Evolutionary conservation across 2,329 filamentous ascomycete species (phyloP), one percentile per base, ranked within the genome.

Genomic region (Macrophomina tecta): DNA sequence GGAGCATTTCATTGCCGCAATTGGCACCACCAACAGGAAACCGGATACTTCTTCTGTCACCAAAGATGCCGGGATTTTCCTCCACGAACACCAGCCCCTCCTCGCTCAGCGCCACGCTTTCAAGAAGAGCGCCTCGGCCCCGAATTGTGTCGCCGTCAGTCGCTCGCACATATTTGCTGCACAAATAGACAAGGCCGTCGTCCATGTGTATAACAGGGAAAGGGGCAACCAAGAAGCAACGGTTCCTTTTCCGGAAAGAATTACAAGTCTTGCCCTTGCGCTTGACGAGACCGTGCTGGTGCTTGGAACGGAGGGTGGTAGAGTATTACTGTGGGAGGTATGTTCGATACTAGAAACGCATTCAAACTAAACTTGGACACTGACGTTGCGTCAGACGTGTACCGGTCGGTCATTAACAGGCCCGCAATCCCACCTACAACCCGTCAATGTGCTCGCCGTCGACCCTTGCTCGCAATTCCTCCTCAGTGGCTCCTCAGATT

Each of bases 281-380:
- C 89, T 87, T 56, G 86, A 92, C 70, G 83, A 84, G 69, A 82
- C 84, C 64, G 86, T 96, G 60, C 83, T 97, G 70, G 82, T 93
- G 65, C 78, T 97, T 65, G 95, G 95, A 11, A 97, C 93, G 0
- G 88, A 90, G 66, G 92, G 93, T 72, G 95, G 95, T 16, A 88
- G 94, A 66, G 79, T 98, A 70, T 91, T 97, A 73, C 80, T 97
- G 2, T 99, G 95, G 95, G 95, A 99, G 89, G 92, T 95, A 77
- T 79, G 83, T 80, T 16, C 11, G 2, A 14, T 18, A 5, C 6
- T 2, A 16, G 23, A 30, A 6, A 2, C n/a, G 34, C 5, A 18
- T 69, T 78, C 77, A 36, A 80, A 72, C 70, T 81, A 55, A 77
- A 81, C 1, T 48, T 23, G 4, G 53, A 28, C 16, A 11, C 32